Evolutionary conservation across 1,139 yeast species (phyloP).

Genomic region (Saccharomyces hybrid): DNA sequence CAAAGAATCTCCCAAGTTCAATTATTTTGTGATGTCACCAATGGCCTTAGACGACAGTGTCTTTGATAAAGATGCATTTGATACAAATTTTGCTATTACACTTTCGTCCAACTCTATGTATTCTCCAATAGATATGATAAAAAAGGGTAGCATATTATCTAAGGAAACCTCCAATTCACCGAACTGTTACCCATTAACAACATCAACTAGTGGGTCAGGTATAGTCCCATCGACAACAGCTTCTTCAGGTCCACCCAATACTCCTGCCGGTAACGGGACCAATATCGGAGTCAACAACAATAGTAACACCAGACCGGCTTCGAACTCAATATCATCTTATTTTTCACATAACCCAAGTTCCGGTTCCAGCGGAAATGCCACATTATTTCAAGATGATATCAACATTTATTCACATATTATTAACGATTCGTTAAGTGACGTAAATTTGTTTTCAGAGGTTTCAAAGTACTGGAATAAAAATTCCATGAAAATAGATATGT

Average conservation of each 20-base stretch:
- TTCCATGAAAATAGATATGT: not conserved
- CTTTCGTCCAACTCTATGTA: conserved; percentile 6
- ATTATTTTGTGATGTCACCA: not conserved
- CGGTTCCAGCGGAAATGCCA: conserved; percentile 12
- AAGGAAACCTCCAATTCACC: not conserved
- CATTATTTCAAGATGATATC: conserved; percentile 23
- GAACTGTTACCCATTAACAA: not conserved
- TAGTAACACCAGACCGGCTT: conserved; percentile 11
- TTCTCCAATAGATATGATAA: not conserved
- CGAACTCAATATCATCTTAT: conserved; percentile 23
- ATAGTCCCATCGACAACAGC: not conserved
- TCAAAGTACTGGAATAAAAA: conserved; percentile 14
- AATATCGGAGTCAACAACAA: conserved; percentile 1
- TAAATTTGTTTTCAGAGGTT: conserved; percentile 16
- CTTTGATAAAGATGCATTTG: not conserved
- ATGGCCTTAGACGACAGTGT: not conserved
- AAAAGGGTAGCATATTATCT: not conserved
- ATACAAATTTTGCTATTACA: conserved; percentile 1
- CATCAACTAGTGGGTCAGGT: not conserved
- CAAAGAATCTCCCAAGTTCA: conserved; percentile 41
- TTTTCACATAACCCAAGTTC: conserved; percentile 16
- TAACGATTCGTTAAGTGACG: conserved; percentile 15
- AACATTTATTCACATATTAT: conserved; percentile 26
- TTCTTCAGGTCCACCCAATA: not conserved
- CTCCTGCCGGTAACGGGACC: conserved; percentile 5